Evolutionary conservation across 208 protist genomes (phyloP).

Genomic region (Porcisia hertigi): DNA sequence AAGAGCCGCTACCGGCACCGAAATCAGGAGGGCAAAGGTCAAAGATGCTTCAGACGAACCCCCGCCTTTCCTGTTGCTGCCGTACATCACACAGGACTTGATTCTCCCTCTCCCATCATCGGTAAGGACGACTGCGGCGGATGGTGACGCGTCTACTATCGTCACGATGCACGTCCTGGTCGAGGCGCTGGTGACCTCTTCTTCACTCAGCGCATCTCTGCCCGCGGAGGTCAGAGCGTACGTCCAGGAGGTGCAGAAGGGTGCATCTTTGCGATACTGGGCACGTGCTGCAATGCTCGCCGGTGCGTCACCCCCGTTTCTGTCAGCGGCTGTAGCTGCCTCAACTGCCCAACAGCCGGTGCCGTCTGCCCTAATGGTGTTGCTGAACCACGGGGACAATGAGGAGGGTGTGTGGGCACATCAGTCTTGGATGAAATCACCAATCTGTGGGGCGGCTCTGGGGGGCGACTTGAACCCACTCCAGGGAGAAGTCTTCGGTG

Average conservation of each 20-base stretch:
- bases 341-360: constrained; percentile 5
- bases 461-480: background rate
- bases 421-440: background rate
- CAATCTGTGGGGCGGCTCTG: background rate
- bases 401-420: constrained; percentile 6
- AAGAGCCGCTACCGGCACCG: constrained; percentile 1
- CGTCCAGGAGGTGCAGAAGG: constrained; percentile 17
- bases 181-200: constrained; percentile 1
- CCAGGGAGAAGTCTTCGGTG: background rate
- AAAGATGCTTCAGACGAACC: background rate
- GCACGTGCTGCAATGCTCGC: constrained; percentile 5
- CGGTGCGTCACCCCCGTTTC: constrained; percentile 22
- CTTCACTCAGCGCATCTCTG: background rate
- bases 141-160: background rate
- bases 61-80: constrained; percentile 9
- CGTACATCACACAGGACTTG: constrained; percentile 22
- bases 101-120: constrained; percentile 4
- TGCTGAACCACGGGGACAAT: constrained; percentile 6
- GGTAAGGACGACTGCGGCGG: background rate
- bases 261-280: constrained; percentile 11
- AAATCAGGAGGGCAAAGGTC: background rate
- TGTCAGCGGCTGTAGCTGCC: constrained; percentile 20
- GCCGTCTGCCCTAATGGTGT: background rate
- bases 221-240: constrained; percentile 24
- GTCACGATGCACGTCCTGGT: constrained; percentile 16